Evolutionary conservation across 2,329 filamentous ascomycete species (phyloP).

Genomic region (Paradendryphiella salina): DNA sequence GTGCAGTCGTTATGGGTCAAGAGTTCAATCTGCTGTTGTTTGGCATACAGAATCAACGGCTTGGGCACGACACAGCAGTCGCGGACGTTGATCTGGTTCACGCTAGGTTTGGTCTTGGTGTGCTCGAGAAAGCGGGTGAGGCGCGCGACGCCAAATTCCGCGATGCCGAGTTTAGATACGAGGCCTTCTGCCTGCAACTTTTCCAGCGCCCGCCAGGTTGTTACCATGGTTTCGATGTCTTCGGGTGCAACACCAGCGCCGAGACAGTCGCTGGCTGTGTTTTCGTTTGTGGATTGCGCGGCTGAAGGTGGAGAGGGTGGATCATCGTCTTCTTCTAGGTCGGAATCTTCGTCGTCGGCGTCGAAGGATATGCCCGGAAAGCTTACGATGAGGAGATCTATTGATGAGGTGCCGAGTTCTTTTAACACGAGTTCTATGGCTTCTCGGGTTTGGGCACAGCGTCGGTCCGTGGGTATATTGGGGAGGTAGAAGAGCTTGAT

Average conservation of each 20-base stretch:
- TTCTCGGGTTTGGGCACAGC: constrained; percentile 72
- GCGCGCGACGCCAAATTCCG: constrained; percentile 88
- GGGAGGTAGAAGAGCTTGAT: constrained; percentile 94
- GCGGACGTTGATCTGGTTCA: constrained; percentile 94
- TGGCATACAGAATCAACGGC: constrained; percentile 81
- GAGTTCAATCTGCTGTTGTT: constrained; percentile 78
- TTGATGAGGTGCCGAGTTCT: constrained; percentile 72
- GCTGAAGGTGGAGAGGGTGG: constrained; percentile 27
- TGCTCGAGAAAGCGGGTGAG: constrained; percentile 74
- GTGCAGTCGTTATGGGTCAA: constrained; percentile 93
- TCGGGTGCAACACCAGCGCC: constrained; percentile 51
- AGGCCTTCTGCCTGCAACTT: constrained; percentile 69
- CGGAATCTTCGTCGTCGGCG: constrained; percentile 80
- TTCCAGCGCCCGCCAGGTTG: constrained; percentile 71
- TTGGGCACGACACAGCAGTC: constrained; percentile 96
- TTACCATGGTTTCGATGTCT: constrained; percentile 65
- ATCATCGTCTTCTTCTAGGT: constrained; percentile 66
- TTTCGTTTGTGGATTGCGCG: constrained; percentile 40
- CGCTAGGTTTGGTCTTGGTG: constrained; percentile 72
- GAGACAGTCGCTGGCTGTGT: constrained; percentile 46
- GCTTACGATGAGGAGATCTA: constrained; percentile 88
- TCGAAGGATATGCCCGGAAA: constrained; percentile 95
- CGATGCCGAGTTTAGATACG: constrained; percentile 76
- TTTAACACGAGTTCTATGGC: constrained; percentile 79
- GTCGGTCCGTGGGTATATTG: constrained; percentile 64